Conservation (phyloP, 169 alveolate species). For the Plasmodium blacklocki region DNA sequence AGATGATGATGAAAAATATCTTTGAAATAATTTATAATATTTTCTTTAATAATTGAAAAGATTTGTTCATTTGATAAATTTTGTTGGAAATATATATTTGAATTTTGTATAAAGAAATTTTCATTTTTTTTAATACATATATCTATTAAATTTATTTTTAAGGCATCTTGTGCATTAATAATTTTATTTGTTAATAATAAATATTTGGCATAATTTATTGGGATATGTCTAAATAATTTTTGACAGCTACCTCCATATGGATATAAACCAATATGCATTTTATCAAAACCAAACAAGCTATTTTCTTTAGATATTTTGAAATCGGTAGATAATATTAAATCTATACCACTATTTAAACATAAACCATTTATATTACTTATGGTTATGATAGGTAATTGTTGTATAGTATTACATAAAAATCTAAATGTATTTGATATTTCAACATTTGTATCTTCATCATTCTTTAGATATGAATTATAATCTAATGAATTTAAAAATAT, state of each 20-base stretch:
- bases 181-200: slow-evolving; percentile 38
- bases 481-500: slow-evolving; percentile 10
- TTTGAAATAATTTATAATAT: slow-evolving; percentile 13
- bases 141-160: slow-evolving; percentile 48
- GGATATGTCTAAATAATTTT: slow-evolving; percentile 44
- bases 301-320: slow-evolving; percentile 32
- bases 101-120: slow-evolving; percentile 21
- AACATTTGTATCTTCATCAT: slow-evolving; percentile 39
- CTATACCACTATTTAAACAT: slow-evolving; percentile 54
- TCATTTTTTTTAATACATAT: slow-evolving; percentile 36
- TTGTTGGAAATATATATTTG: slow-evolving; percentile 12
- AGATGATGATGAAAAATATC: slow-evolving; percentile 21
- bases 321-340: slow-evolving; percentile 44
- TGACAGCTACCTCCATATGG: slow-evolving; percentile 68
- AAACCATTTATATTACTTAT: slow-evolving; percentile 50
- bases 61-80: slow-evolving; percentile 21
- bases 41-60: slow-evolving; percentile 23
- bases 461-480: slow-evolving; percentile 32
- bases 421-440: slow-evolving; percentile 34
- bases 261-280: slow-evolving; percentile 38
- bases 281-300: slow-evolving; percentile 55
- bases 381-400: slow-evolving; percentile 40
- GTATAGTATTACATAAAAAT: slow-evolving; percentile 37
- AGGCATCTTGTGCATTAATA: slow-evolving; percentile 36
- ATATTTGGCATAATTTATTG: slow-evolving; percentile 46